phyloP scores from a whole-genome alignment of 208 protist genomes.

The Wallacemonas sp. region DNA sequence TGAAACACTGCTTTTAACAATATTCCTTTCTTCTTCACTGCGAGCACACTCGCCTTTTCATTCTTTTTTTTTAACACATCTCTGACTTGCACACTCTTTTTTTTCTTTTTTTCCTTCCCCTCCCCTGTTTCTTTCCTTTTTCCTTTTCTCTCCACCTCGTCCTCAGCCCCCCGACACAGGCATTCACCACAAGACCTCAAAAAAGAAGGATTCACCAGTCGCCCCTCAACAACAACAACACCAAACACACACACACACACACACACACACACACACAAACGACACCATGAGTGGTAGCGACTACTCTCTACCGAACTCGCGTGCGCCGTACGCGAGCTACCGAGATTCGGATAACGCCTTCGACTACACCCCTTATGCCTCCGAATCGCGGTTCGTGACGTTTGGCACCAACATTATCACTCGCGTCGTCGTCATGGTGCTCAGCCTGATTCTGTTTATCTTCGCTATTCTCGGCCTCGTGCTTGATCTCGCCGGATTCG shows the following conservation, averaged over 20 bases:
- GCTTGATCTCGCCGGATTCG: conserved; percentile 4
- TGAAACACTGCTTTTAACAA: no score
- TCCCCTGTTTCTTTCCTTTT: no score
- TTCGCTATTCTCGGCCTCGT: background rate
- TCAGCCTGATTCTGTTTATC: background rate
- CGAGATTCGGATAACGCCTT: background rate
- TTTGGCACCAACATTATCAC: conserved; percentile 3
- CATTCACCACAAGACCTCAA: no score
- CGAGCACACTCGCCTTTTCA: no score
- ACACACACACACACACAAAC: background rate
- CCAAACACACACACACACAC: background rate
- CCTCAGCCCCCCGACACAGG: no score
- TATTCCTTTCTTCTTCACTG: no score
- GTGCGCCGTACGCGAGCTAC: background rate
- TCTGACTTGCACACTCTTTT: no score
- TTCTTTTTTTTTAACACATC: no score
- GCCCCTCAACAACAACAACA: background rate
- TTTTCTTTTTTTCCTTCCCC: no score
- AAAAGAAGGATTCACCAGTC: background rate
- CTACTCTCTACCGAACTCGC: background rate
- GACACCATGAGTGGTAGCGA: background rate
- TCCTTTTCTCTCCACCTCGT: no score
- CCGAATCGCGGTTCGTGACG: background rate
- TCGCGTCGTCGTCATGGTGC: background rate
- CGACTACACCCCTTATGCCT: conserved; percentile 7